These are phyloP conservation scores for Albifimbria verrucaria DNA, from an alignment of 2,329 filamentous ascomycete species.

Conservation along the genomic window DNA sequence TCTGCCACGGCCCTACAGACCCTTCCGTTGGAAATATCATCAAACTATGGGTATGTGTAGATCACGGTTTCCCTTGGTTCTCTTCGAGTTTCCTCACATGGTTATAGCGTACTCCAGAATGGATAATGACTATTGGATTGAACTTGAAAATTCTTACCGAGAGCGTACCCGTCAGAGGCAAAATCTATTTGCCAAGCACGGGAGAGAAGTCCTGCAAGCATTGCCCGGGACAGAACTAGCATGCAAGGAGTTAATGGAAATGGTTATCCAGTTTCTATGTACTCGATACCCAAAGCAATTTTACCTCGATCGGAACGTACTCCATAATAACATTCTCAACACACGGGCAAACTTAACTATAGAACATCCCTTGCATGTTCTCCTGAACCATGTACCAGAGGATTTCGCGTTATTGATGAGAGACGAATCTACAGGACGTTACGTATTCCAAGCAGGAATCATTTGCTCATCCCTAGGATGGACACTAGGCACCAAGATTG, in stretches of 20 bases:
- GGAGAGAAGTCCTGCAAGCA: conserved; percentile 60
- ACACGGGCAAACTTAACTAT: conserved; percentile 58
- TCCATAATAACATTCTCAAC: conserved; percentile 67
- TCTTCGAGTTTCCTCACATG: conserved; percentile 23
- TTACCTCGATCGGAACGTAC: conserved; percentile 51
- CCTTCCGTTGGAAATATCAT: conserved; percentile 80
- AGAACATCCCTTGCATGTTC: conserved; percentile 63
- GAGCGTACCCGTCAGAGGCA: conserved; percentile 66
- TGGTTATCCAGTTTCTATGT: conserved; percentile 76
- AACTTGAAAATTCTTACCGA: conserved; percentile 72
- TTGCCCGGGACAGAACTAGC: conserved; percentile 75
- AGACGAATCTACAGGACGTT: conserved; percentile 67
- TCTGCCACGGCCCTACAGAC: conserved; percentile 70
- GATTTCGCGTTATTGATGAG: conserved; percentile 78
- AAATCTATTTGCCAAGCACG: conserved; percentile 60
- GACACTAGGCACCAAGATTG: conserved; percentile 73
- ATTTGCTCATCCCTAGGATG: conserved; percentile 80
- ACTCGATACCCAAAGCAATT: conserved; percentile 76
- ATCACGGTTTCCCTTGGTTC: rapidly evolving
- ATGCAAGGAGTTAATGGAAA: conserved; percentile 86
- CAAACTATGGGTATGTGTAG: conserved; percentile 76
- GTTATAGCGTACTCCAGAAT: conserved; percentile 68
- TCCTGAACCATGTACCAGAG: conserved; percentile 77
- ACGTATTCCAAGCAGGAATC: conserved; percentile 70
- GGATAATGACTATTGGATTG: conserved; percentile 85